Evolutionary conservation across 2,329 filamentous ascomycete species (phyloP), one percentile per base, ranked within the genome.

Genomic region (Sporothrix inflata): DNA sequence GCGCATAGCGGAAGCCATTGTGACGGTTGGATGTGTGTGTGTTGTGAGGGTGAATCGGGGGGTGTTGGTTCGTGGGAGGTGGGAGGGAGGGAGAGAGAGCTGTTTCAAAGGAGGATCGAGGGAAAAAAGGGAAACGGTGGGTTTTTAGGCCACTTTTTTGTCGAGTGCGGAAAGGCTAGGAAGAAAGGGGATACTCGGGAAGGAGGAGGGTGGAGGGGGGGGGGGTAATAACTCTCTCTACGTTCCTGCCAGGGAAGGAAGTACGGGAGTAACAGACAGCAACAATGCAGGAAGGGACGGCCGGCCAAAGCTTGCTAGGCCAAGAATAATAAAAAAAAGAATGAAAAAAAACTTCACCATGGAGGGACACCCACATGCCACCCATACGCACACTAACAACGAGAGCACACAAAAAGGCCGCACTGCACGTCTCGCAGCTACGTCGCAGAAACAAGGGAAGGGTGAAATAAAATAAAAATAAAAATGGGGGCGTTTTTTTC

Each of bases 1-100:
- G 87, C 93, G 92, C 82, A 96, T 85, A 82, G 93, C 88, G 81
- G 93, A 90, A 82, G 94, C 92, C 93, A 97, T 97, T 85, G 84
- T 88, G 74, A 74, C 55, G 49, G 45, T 45, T 45, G 57, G 38
- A 14, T 53, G 34, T 72, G 38, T 38, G 42, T 60, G 70, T 66
- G 47, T 47, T 34, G 60, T 55, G 66, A 60, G 45, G 45, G 45
- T 11, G 14, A 24, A 30, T 55, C 49, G 30, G 47, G 53, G 71
- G 19, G 24, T 80, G 73, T 73, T 76, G 74, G 74, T 70, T 79
- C 78, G 79, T 78, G 76, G 76, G 75, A 72, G 74, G 74, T 74
- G 77, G 75, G 42, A 57, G 34, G 30, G 53, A 60, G 47, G 19
- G 27, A 69, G 24, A 24, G 21, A 27, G 30, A 61, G 27, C 24